A percentile compares a stretch with the other conserved stretches of the same genome.
Conservation (phyloP, 2,329 filamentous ascomycete genomes). For the Diaporthe sp. region DNA sequence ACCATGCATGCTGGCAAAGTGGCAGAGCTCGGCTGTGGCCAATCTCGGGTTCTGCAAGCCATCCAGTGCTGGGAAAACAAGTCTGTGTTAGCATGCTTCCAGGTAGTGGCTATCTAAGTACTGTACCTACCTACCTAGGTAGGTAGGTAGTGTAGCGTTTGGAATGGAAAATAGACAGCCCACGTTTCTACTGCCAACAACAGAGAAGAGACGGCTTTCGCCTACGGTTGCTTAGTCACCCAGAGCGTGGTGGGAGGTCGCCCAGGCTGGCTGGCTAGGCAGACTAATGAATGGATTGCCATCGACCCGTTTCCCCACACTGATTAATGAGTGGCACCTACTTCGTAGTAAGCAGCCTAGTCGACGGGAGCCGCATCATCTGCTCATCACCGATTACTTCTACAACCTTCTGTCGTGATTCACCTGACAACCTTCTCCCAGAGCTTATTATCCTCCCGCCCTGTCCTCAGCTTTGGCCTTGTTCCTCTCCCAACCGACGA, state of each 20-base stretch:
- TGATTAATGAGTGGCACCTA: constrained; percentile 30
- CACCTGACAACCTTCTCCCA: constrained; percentile 30
- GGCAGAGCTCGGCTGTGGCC: neutral
- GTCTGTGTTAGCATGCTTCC: no score
- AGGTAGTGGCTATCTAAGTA: no score
- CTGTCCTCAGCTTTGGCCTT: neutral
- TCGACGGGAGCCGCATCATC: constrained; percentile 37
- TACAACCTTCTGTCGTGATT: constrained; percentile 38
- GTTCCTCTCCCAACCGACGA: neutral
- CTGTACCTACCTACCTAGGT: no score
- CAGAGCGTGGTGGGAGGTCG: no score
- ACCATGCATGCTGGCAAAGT: neutral
- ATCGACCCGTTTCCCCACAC: constrained; percentile 32
- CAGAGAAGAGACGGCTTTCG: neutral
- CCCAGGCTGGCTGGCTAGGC: neutral
- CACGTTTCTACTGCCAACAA: neutral
- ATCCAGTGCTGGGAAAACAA: neutral
- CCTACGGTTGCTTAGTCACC: constrained; percentile 1
- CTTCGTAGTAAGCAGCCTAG: constrained; percentile 28
- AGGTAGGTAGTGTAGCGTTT: neutral
- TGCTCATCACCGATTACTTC: constrained; percentile 39
- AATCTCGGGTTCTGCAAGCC: neutral
- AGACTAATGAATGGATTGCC: constrained; percentile 7
- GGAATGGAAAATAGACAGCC: neutral
- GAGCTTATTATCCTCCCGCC: neutral